Base-by-base conservation (phyloP, 495 filamentous ascomycete species). In the Podospora anserina region DNA sequence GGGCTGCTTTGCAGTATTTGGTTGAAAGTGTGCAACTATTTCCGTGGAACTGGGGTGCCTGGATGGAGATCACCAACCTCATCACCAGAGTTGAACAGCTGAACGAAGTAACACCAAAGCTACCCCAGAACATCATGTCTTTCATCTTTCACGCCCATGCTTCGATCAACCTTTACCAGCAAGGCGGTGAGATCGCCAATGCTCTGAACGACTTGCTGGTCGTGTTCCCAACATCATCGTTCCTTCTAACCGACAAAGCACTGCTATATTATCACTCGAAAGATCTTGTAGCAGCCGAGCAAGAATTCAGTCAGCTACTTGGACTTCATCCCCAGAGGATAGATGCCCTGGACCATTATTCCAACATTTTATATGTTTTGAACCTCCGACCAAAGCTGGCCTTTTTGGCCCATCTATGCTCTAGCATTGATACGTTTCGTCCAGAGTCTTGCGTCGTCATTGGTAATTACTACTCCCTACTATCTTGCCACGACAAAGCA, bases 391-490 rank as follows among this genome's bases (percentile, higher is more conserved):
- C 96, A 0, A 94, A 96, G 73, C 84, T 99, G 23, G 93, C 94
- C 1, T 97, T 95, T 71, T 80, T 99, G 20, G 96, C 95, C 5
- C 93, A 97, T 70, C 81, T 96, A 16, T 95, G 94, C 64, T 92
- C 91, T 6, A 87, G 87, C 28, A 93, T 93, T 15, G 96, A 99
- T 78, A 95, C 93, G 75, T 98, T 99, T 80, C 90, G 96, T 0
- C 95, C 96, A 0, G 96, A 99, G 77, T 97, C 96, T 0, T 97
- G 94, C 77, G 96, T 94, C 65, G 93, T 97, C 0, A 90, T 99
- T 13, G 96, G 96, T 1, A 99, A 99, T 77, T 98, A 98, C 83
- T 98, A 97, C 80, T 92, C 91, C 0, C 79, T 97, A 1, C 88
- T 96, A 70, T 95, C 93, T 0, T 88, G 94, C 68, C 96, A 99